Base-by-base conservation (phyloP, 805 yeast species). In the Wickerhamomyces bisporus region DNA sequence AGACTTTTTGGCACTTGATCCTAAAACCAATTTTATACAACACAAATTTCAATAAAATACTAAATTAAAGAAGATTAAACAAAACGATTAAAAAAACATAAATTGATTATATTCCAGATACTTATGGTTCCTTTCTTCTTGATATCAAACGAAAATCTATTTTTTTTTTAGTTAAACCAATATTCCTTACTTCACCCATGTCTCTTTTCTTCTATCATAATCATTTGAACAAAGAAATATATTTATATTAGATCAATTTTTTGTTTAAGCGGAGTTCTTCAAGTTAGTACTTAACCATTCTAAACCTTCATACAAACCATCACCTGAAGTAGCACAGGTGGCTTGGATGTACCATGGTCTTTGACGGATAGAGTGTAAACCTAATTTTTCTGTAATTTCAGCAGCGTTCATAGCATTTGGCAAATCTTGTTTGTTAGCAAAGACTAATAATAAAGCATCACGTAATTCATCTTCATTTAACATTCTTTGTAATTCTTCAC, bases 321-420 rank as follows among this genome's bases (percentile, higher is more conserved):
- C 97, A 73, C 98, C 98, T 47, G 98, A 86, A 53, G 97, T 91
- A 54, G 98, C 98, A 74, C 98, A 89, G 49, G 98, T 86, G 53
- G 98, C 87, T 74, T 91, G 97, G 65, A 93, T 91, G 73, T 85
- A 91, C 98, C 98, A 93, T 60, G 96, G 96, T 73, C 98, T 86
- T 75, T 89, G 96, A 76, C 96, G 85, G 66, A 93, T 83, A 40
- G 96, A 86, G 68, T 89, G 96, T 63, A 91, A 82, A 50, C 96
- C 97, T 60, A 91, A 79, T 70, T 87, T 88, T 71, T 88, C 96
- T 55, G 97, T 88, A 67, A 91, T 86, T 75, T 91, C 98, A 52
- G 96, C 96, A 52, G 98, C 96, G 65, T 86, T 86, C 97, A 91
- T 89, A 57, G 98, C 97, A 62, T 89, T 89, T 72, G 96, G 96